Evolutionary conservation across 768 basidiomycete species (phyloP), one percentile per base, ranked within the genome.

Genomic region (Dendrothele bispora): DNA sequence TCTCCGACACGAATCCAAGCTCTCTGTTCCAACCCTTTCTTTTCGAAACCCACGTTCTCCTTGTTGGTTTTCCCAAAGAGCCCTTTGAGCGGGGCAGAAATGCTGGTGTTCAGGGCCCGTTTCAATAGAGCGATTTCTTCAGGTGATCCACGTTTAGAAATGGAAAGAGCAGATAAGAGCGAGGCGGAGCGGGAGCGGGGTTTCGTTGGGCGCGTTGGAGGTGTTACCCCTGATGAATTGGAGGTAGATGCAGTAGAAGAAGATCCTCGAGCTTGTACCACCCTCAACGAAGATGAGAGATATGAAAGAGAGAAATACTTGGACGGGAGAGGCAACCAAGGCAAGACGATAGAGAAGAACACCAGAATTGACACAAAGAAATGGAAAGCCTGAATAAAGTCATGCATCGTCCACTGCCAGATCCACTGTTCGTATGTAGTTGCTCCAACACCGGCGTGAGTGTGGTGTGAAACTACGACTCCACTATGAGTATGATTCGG

Each of bases 321-420:
- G 21, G 30, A 18, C 12, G 26, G 5, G 22, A 17, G 28, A n/a
- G 49, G 49, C 10, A 39, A 39, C 73, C 77, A 72, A 53, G 70
- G 61, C 4, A 81, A 48, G 25, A 86, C 70, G 49, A 84, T 79
- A 17, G 77, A 76, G 46, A 75, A 60, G 46, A 91, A 73, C 4
- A 90, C 78, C 0, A 84, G 64, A 27, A 81, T 59, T 11, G 86
- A 88, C 11, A 86, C 82, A 20, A 80, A 52, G 2, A 90, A 67
- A 55, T 90, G 88, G 64, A 86, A 75, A 3, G 71, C 57, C 55
- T 88, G 86, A n/a, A 84, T 56, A 36, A 72, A 64, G 41, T 84
- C 77, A 36, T 70, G 69, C 71, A 76, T 77, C 5, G 71, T 66
- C 70, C 75, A 84, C 15, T 54, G 49, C 3, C 37, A 41, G 38